Evolutionary conservation across 768 basidiomycete species (phyloP), one percentile per base, ranked within the genome.

Genomic region (Amanita pallidorosea): DNA sequence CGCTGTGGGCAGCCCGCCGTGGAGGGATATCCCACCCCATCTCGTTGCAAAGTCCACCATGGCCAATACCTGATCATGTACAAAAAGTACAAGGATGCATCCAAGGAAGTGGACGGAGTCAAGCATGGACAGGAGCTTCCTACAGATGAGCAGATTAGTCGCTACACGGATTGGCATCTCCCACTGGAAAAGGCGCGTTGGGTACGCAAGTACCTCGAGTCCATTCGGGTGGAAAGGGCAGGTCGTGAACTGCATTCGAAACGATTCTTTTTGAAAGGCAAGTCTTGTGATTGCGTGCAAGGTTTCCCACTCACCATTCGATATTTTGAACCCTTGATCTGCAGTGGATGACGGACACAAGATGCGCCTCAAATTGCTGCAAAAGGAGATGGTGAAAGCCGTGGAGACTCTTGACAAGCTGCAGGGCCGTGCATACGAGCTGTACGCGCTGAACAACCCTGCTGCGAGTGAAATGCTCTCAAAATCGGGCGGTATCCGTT

Each of bases 261-360:
- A n/a, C 58, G 65, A 2, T 69, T 38, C 18, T 38, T 38, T 7
- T 20, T 38, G 18, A 38, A 38, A 38, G 18, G 37, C n/a, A 38
- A 38, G 37, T 38, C 4, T 13, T 6, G 1, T 7, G 3, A 37
- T 37, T 38, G 9, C 9, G 3, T 37, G 17, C 5, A 1, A 8
- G 15, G 17, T 15, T 18, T 8, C 18, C 7, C 37, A 1, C 8
- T 38, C 5, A 7, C 7, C 5, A 5, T 37, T 18, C 36, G 5
- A 37, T 27, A 15, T 17, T 18, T 7, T 7, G 5, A n/a, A n/a
- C 18, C 8, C 12, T 23, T 23, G 23, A 27, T 5, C 18, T 11
- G 23, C 48, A 66, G 65, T 56, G 50, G 65, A 67, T 25, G 56
- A 59, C 29, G 59, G 63, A 17, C 63, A 67, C 46, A 63, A 57